Conservation (phyloP, 2,329 filamentous ascomycete species). For the Phyllosticta citrichinensis region DNA sequence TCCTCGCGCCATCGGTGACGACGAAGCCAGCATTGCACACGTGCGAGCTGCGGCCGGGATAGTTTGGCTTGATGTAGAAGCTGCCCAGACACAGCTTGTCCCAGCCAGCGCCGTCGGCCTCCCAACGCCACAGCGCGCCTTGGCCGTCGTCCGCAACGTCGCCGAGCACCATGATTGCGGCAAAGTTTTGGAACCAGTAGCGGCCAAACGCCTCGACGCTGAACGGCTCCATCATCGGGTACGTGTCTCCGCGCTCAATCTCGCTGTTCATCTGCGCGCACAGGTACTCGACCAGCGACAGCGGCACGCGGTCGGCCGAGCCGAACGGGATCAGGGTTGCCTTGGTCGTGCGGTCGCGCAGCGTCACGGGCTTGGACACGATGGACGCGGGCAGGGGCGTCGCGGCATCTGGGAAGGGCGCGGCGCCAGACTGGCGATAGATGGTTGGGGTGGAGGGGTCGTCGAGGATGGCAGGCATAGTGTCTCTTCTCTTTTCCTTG, state of each 20-base stretch:
- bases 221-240: constrained; percentile 75
- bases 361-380: constrained; percentile 63
- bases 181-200: constrained; percentile 91
- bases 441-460: constrained; percentile 63
- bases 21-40: constrained; percentile 59
- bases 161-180: constrained; percentile 76
- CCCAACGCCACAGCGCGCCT: constrained; percentile 41
- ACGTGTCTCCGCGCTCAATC: constrained; percentile 85
- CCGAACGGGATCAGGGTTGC: constrained; percentile 78
- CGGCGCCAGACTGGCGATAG: constrained; percentile 56
- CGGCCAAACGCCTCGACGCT: constrained; percentile 62
- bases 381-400: constrained; percentile 60
- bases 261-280: constrained; percentile 79
- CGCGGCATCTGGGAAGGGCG: constrained; percentile 53
- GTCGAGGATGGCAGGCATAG: constrained; percentile 70
- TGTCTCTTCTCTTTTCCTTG: background rate
- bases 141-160: constrained; percentile 49
- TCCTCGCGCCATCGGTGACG: constrained; percentile 37
- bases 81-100: constrained; percentile 72
- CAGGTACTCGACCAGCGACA: constrained; percentile 64
- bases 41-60: constrained; percentile 81
- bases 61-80: constrained; percentile 92
- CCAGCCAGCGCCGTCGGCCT: constrained; percentile 52
- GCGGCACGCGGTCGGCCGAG: constrained; percentile 65
- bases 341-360: constrained; percentile 73